phyloP scores from a whole-genome alignment of 2,329 filamentous ascomycete genomes.

The Xylariaceae sp. region DNA sequence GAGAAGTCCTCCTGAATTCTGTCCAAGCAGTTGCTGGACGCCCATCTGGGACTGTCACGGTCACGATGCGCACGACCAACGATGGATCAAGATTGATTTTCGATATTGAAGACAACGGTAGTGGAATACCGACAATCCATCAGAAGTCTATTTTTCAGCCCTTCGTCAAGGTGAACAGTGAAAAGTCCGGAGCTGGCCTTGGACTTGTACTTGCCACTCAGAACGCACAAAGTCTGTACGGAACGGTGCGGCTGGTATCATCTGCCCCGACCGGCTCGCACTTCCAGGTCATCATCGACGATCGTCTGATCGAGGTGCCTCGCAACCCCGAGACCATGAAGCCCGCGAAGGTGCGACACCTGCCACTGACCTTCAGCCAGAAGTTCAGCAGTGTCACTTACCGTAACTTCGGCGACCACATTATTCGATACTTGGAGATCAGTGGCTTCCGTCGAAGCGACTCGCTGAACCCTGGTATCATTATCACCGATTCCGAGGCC shows the following conservation, averaged over 20 bases:
- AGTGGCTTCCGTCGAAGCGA: no score
- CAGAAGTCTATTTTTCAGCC: constrained; percentile 9
- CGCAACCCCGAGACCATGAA: no score
- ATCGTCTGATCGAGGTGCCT: not conserved
- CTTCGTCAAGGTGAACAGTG: constrained; percentile 6
- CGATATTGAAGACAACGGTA: constrained; percentile 9
- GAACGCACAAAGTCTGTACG: constrained; percentile 4
- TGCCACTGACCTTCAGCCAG: no score
- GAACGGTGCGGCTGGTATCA: constrained; percentile 5
- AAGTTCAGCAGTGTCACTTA: no score
- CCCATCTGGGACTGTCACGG: constrained; percentile 3
- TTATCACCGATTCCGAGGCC: no score
- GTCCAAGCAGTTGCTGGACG: constrained; percentile 6
- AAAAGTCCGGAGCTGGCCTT: constrained; percentile 10
- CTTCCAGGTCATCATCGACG: constrained; percentile 4
- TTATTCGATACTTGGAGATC: no score
- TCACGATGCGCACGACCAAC: constrained; percentile 5
- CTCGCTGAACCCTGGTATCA: no score
- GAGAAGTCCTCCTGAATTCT: constrained; percentile 9
- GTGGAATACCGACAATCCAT: constrained; percentile 1
- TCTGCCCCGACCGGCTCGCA: constrained; percentile 6
- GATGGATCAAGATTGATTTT: constrained; percentile 4
- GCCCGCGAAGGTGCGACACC: no score
- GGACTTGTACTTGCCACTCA: constrained; percentile 9
- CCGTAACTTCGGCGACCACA: no score